phyloP scores from a whole-genome alignment of 1,139 yeast genomes.

The Geotrichum histeridarum region DNA sequence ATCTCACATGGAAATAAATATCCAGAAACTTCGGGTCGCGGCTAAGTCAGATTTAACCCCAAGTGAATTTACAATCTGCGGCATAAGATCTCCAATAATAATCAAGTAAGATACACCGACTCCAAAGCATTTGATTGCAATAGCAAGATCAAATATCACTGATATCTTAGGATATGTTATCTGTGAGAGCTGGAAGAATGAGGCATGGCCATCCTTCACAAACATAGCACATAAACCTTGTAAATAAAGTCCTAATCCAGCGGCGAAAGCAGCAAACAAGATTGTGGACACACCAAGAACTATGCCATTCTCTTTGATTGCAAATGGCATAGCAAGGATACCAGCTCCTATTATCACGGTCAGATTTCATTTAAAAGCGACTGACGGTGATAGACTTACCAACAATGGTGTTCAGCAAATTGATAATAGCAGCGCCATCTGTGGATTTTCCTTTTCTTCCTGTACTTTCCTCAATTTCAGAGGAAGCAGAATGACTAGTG shows the following conservation, averaged over 20 bases:
- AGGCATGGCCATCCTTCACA: slow-evolving; percentile 68
- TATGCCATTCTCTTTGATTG: slow-evolving; percentile 81
- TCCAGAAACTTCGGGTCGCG: slow-evolving; percentile 52
- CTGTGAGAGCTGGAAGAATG: slow-evolving; percentile 78
- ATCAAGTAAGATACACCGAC: slow-evolving; percentile 86
- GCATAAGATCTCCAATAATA: slow-evolving; percentile 86
- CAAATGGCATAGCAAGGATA: slow-evolving; percentile 84
- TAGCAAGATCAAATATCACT: slow-evolving; percentile 78
- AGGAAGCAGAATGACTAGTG: neutral
- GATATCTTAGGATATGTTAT: slow-evolving; percentile 81
- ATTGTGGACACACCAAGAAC: slow-evolving; percentile 62
- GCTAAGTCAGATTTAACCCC: slow-evolving; percentile 21
- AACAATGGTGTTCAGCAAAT: slow-evolving; percentile 39
- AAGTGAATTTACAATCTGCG: slow-evolving; percentile 42
- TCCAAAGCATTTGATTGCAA: slow-evolving; percentile 88
- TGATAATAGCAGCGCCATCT: slow-evolving; percentile 33
- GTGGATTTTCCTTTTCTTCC: slow-evolving; percentile 8
- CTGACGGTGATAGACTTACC: slow-evolving; percentile 22
- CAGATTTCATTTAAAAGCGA: neutral
- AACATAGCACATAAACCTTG: slow-evolving; percentile 71
- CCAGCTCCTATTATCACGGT: slow-evolving; percentile 65
- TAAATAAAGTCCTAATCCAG: slow-evolving; percentile 73
- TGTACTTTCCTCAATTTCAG: neutral
- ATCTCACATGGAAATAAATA: slow-evolving; percentile 50
- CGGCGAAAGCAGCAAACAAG: slow-evolving; percentile 66